Evolutionary conservation across 2,329 filamentous ascomycete genomes (phyloP), one percentile per base, ranked within the genome.

Genomic region (Harringtonia lauricola): DNA sequence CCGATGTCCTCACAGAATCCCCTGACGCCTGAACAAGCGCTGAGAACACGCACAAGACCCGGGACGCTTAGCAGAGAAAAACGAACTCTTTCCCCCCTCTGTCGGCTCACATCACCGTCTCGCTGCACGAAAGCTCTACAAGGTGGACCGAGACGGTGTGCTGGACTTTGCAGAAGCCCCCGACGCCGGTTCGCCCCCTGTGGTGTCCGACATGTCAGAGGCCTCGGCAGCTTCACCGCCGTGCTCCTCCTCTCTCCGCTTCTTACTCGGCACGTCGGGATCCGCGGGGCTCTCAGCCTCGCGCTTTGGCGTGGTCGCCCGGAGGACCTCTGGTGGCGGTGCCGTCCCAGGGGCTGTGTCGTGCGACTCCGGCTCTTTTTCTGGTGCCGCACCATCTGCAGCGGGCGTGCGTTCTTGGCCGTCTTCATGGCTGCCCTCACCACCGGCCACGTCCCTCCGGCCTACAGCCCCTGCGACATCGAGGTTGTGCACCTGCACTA

Each of bases 401-500:
- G 51, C 44, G 6, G 45, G 52, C 8, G 45, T 44, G 10, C 31
- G 42, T 8, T 48, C 49, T 13, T 46, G 47, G 39, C 24, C 10
- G 54, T 51, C 42, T 48, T 52, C 26, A 51, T 49, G 41, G 52
- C 47, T 18, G 14, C 40, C 41, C 12, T 41, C 47, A 19, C 43
- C 46, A 21, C 47, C 51, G 24, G 41, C 31, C 41, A 50, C 55
- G 3, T 61, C 57, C 47, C 68, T 74, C 21, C 76, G 63, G 1
- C 77, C 77, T 4, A 80, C 74, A 4, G 77, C 76, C 18, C 74
- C 75, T 55, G 77, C 75, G 19, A 81, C 61, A 52, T 81, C 72
- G 47, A 81, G 76, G 13, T 66, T 71, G 42, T 70, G 67, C 60
- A 73, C 70, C 39, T 67, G 65, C n/a, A 72, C 53, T 17, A 36